Percentiles rank a stretch among this genome's conserved stretches.
Conservation (phyloP, 163 green algal species). For the Trebouxiophyceae sp. region DNA sequence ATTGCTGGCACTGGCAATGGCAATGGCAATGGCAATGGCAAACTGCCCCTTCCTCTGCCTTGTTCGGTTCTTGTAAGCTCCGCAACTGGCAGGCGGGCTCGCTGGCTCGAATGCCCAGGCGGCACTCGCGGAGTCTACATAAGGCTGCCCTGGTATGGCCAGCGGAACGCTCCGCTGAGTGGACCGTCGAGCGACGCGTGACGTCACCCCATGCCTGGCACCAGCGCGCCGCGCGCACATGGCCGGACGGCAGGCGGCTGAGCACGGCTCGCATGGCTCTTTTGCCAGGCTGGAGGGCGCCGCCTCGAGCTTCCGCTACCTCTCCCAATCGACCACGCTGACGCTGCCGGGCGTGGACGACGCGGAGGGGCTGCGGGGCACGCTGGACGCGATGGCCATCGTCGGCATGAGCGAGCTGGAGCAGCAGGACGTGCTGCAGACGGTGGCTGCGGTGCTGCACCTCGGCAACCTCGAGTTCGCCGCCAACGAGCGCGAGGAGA, state of each 20-base stretch:
- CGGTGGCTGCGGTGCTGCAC: slow-evolving; percentile 88
- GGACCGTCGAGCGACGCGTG: too few species aligned
- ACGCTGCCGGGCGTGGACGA: slow-evolving; percentile 67
- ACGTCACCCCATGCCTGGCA: too few species aligned
- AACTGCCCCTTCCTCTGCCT: too few species aligned
- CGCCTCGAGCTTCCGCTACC: slow-evolving; percentile 61
- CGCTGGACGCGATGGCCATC: slow-evolving; percentile 82
- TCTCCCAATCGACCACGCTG: slow-evolving; percentile 36
- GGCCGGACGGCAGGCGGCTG: too few species aligned
- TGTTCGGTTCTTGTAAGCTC: too few species aligned
- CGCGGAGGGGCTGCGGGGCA: slow-evolving; percentile 61
- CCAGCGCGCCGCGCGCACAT: too few species aligned
- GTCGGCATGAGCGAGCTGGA: slow-evolving; percentile 49
- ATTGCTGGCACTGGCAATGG: background rate
- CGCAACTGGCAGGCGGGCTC: too few species aligned
- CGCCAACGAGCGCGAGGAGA: slow-evolving; percentile 23
- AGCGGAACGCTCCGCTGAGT: too few species aligned
- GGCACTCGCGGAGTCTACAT: too few species aligned
- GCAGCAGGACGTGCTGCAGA: slow-evolving; percentile 34
- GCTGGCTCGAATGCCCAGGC: too few species aligned
- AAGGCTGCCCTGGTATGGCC: too few species aligned
- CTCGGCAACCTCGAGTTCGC: slow-evolving; percentile 88
- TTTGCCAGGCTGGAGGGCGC: slow-evolving; percentile 33
- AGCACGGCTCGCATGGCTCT: too few species aligned
- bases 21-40: background rate